Percentiles rank a stretch among this genome's conserved stretches.
Conservation (phyloP, 768 basidiomycete species). For the Rhizopogon rudus region DNA sequence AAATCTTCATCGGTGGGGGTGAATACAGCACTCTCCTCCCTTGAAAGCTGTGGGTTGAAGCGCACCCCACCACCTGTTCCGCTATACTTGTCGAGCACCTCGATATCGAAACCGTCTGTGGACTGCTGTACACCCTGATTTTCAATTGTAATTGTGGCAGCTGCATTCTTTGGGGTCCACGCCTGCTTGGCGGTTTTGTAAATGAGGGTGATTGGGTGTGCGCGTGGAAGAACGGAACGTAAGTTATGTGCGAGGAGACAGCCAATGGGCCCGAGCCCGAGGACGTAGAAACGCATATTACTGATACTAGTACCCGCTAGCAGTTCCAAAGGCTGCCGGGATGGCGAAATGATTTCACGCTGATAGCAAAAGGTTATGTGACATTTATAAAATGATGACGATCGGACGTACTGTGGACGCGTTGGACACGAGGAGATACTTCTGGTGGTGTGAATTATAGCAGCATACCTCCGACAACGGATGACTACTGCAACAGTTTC, state of each 20-base stretch:
- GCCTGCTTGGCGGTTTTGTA: constrained; percentile 47
- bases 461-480: not conserved
- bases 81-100: constrained; percentile 36
- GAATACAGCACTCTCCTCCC: constrained; percentile 9
- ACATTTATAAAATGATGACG: not conserved
- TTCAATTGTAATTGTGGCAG: constrained; percentile 44
- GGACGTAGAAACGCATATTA: constrained; percentile 66
- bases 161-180: constrained; percentile 24
- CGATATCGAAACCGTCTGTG: constrained; percentile 44
- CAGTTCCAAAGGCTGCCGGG: not conserved
- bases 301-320: constrained; percentile 4
- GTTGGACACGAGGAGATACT: constrained; percentile 1
- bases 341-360: not conserved
- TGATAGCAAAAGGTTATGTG: constrained; percentile 4
- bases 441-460: not conserved
- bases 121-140: constrained; percentile 38
- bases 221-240: constrained; percentile 47
- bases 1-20: constrained; percentile 10
- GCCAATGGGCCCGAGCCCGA: constrained; percentile 83
- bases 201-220: constrained; percentile 63
- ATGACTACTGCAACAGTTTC: not conserved
- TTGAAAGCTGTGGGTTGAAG: constrained; percentile 11
- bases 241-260: constrained; percentile 79
- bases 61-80: constrained; percentile 15
- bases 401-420: constrained; percentile 5